phyloP scores from a whole-genome alignment of 2,329 filamentous ascomycete species.

The Aspergillus sp. region DNA sequence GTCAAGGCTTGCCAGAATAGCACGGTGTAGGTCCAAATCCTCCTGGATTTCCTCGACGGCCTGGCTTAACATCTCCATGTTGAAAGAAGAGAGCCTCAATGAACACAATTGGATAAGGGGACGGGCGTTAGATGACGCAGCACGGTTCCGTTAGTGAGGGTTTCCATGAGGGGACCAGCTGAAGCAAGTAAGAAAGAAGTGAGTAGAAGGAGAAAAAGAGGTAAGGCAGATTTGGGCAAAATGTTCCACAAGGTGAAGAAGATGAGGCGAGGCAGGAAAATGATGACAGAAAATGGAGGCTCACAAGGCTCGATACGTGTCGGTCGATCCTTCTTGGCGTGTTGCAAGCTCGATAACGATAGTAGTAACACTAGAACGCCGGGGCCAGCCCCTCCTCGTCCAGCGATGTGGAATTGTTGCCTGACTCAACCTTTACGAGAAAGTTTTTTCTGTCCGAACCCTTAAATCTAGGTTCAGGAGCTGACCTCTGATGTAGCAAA shows the following conservation, averaged over 20 bases:
- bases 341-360: background rate
- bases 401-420: background rate
- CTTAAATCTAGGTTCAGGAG: background rate
- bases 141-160: slow-evolving; percentile 1
- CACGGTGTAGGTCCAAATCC: slow-evolving; percentile 37
- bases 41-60: slow-evolving; percentile 35
- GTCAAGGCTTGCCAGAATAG: slow-evolving; percentile 36
- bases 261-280: background rate
- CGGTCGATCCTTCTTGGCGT: slow-evolving; percentile 9
- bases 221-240: background rate
- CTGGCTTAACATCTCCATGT: slow-evolving; percentile 23
- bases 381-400: background rate
- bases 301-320: slow-evolving; percentile 6
- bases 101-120: background rate
- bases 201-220: background rate
- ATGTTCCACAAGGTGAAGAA: background rate
- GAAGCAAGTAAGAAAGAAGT: background rate
- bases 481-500: background rate
- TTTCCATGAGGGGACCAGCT: background rate
- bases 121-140: background rate
- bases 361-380: background rate
- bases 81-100: background rate
- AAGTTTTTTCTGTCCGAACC: background rate
- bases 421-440: background rate
- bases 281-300: background rate